Evolutionary conservation across 2,329 filamentous ascomycete genomes (phyloP).

Genomic region (Fusarium sarcochroum): DNA sequence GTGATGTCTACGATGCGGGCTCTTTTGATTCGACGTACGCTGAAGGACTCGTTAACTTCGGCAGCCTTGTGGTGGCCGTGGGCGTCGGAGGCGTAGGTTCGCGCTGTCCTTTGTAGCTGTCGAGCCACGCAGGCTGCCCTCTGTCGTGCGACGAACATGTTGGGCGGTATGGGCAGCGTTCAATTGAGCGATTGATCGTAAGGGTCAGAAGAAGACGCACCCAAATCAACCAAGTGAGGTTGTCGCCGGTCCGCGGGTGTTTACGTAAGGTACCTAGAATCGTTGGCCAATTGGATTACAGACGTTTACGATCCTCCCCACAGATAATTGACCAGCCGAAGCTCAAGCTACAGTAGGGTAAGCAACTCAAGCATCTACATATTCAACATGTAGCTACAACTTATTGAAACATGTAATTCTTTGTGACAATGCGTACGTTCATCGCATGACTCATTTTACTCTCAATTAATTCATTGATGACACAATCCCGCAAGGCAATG

Average conservation of each 20-base stretch:
- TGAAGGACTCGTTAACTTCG: conserved; percentile 67
- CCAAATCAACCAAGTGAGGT: conserved; percentile 48
- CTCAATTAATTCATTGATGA: not conserved
- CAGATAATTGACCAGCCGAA: not conserved
- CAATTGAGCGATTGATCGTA: conserved; percentile 53
- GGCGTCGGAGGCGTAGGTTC: conserved; percentile 68
- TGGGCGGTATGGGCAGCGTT: conserved; percentile 51
- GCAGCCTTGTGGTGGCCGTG: conserved; percentile 64
- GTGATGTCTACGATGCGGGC: conserved; percentile 33
- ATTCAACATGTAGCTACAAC: too few species aligned
- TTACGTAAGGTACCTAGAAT: conserved; percentile 49
- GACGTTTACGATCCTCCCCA: conserved; percentile 38
- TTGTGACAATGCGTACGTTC: not conserved
- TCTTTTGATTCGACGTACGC: conserved; percentile 63
- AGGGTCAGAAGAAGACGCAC: conserved; percentile 42
- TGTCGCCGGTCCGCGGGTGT: conserved; percentile 46
- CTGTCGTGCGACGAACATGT: conserved; percentile 62
- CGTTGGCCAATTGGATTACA: conserved; percentile 43
- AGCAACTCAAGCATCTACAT: not conserved
- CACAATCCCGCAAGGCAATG: not conserved
- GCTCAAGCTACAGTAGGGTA: not conserved
- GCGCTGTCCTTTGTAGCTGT: conserved; percentile 57
- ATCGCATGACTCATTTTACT: not conserved
- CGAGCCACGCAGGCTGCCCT: conserved; percentile 58
- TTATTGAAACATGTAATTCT: too few species aligned